Evolutionary conservation across 2,329 filamentous ascomycete genomes (phyloP).

Genomic region (Fusarium fracticaudum): DNA sequence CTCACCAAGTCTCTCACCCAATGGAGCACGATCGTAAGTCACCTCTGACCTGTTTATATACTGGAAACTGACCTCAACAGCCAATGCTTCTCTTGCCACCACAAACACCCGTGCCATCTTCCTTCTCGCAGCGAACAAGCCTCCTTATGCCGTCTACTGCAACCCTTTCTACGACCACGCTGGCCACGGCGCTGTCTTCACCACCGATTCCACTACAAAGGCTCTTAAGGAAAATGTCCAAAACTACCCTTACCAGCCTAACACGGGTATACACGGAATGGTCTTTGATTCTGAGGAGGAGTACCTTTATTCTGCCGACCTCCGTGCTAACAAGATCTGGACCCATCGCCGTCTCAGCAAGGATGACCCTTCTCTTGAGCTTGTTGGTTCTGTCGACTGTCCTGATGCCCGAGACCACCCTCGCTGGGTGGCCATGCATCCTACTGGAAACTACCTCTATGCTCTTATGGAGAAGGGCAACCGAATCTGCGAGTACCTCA

Average conservation of each 20-base stretch:
- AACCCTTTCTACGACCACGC: conserved; percentile 92
- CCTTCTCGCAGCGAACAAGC: conserved; percentile 78
- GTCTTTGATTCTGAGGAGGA: conserved; percentile 79
- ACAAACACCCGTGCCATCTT: conserved; percentile 92
- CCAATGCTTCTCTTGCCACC: conserved; percentile 71
- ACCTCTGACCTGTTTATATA: neutral
- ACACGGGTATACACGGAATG: conserved; percentile 83
- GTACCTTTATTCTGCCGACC: conserved; percentile 82
- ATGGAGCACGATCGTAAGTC: conserved; percentile 78
- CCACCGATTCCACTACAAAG: conserved; percentile 62
- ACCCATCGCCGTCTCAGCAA: conserved; percentile 74
- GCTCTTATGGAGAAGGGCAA: conserved; percentile 92
- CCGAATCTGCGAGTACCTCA: conserved; percentile 80
- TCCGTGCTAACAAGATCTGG: conserved; percentile 84
- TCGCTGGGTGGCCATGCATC: conserved; percentile 88
- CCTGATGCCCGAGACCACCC: conserved; percentile 80
- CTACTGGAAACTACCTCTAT: conserved; percentile 81
- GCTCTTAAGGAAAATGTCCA: conserved; percentile 72
- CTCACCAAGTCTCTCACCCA: conserved; percentile 77
- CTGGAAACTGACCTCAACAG: conserved; percentile 51
- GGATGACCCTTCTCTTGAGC: conserved; percentile 58
- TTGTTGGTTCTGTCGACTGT: conserved; percentile 78
- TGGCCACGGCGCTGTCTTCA: conserved; percentile 82
- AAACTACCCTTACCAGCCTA: conserved; percentile 75
- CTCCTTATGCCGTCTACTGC: conserved; percentile 85